Percentiles rank a stretch among this genome's conserved stretches.
Evolutionary conservation across 805 yeast genomes (phyloP).

Genomic region (Candida ficus): DNA sequence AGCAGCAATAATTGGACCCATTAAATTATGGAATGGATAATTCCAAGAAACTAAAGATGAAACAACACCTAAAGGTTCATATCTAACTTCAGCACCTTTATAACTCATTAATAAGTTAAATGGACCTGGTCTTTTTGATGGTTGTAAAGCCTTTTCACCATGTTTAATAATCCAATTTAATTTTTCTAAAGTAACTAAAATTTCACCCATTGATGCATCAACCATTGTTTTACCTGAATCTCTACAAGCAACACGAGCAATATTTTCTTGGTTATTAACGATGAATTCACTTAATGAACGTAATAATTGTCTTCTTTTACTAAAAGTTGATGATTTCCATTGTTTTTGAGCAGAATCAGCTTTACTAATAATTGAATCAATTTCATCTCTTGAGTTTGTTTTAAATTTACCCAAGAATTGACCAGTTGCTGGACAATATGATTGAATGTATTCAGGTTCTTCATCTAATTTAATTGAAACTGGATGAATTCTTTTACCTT

Average conservation of each 20-base stretch:
- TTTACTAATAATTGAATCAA: conserved; percentile 53
- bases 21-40: conserved; percentile 89
- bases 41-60: conserved; percentile 95
- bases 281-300: conserved; percentile 68
- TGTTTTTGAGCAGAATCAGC: conserved; percentile 30
- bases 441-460: conserved; percentile 67
- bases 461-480: conserved; percentile 51
- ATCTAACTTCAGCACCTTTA: conserved; percentile 89
- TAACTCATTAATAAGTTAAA: conserved; percentile 79
- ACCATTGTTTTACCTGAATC: conserved; percentile 95
- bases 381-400: conserved; percentile 61
- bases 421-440: conserved; percentile 96
- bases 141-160: conserved; percentile 63
- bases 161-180: conserved; percentile 82
- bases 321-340: conserved; percentile 43
- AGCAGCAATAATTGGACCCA: conserved; percentile 90
- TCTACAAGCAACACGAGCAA: conserved; percentile 91
- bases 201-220: conserved; percentile 96
- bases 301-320: conserved; percentile 64
- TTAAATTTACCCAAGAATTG: conserved; percentile 73
- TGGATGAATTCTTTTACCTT: conserved; percentile 72
- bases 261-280: conserved; percentile 73
- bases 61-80: conserved; percentile 85
- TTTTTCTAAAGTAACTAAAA: conserved; percentile 91
- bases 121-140: conserved; percentile 80